Evolutionary conservation across 1,284 basidiomycete genomes (phyloP), one percentile per base, ranked within the genome.

Genomic region (Rhodofomes roseus): DNA sequence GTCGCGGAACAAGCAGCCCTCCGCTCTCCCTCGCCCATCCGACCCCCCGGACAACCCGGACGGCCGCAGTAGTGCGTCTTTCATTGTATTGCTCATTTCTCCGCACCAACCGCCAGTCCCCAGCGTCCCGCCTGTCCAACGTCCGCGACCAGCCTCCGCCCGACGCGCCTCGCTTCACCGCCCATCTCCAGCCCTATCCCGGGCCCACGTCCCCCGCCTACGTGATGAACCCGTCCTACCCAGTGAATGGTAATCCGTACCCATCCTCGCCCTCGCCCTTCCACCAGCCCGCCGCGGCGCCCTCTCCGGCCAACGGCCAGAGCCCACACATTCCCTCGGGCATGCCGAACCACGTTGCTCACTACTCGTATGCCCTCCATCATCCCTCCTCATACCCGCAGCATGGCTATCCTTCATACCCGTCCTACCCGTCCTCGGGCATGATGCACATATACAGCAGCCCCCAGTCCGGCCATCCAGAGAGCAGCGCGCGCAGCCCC

Each of bases 181-280:
- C 79, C 58, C 72, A 80, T 62, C 76, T 80, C 56, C 83, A 83
- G 69, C 79, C 82, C 37, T 82, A 83, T 70, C 80, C 82, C 50
- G 73, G 72, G 55, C 76, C 66, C 43, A 56, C 63, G 63, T 53
- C 58, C 54, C 69, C 73, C 11, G 63, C 69, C 43, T 62, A 63
- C 56, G 77, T 85, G 69, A 90, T 90, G 86, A 87, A 87, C 67
- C 83, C 81, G 11, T 71, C 77, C 64, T 88, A 81, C 69, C 79
- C 81, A 40, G 76, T 83, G 63, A 84, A 81, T 67, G 80, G 81
- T n/a, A 68, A 68, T 54, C 68, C 69, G 0, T 72, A 74, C 57
- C 72, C 73, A 23, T 65, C 70, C 36, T 83, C 82, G 62, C 81
- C 83, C 57, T 79, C 86, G 27, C 81, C 82, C 20, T 88, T 82